Percentiles rank a stretch among this genome's conserved stretches.
Evolutionary conservation across 371 early-diverging fungal species (phyloP).

Genomic region (Cokeromyces recurvatus): DNA sequence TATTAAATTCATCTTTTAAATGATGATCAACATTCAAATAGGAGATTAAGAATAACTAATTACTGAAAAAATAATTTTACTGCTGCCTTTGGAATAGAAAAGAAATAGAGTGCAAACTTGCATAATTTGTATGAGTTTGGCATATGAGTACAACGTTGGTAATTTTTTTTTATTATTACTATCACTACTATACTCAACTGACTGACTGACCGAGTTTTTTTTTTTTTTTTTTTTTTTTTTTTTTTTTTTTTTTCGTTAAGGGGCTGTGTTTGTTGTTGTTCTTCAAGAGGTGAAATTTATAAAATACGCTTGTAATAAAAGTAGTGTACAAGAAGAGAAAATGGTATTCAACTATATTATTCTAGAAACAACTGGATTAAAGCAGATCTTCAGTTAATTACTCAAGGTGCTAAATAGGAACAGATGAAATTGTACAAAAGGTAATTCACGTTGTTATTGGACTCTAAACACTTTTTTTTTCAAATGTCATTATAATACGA

Average conservation of each 20-base stretch:
- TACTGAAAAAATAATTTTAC: slow-evolving; percentile 40
- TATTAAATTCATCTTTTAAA: slow-evolving; percentile 12
- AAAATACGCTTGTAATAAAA: slow-evolving; percentile 26
- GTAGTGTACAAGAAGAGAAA: slow-evolving; percentile 17
- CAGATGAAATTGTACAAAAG: slow-evolving; percentile 27
- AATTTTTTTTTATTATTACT: neutral
- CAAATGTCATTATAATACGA: too few relatives aligned
- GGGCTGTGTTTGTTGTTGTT: slow-evolving; percentile 40
- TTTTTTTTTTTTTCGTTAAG: too few relatives aligned
- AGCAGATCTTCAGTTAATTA: slow-evolving; percentile 26
- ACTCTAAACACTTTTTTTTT: slow-evolving; percentile 18
- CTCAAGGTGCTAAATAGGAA: slow-evolving; percentile 20
- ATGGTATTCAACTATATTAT: slow-evolving; percentile 19
- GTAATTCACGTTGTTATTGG: slow-evolving; percentile 30
- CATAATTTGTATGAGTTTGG: slow-evolving; percentile 38
- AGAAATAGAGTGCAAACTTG: slow-evolving; percentile 20
- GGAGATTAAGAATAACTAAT: slow-evolving; percentile 13
- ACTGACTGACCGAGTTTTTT: too few relatives aligned
- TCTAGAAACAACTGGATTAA: slow-evolving; percentile 31
- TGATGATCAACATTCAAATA: slow-evolving; percentile 3
- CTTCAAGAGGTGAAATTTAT: slow-evolving; percentile 31
- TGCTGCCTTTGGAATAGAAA: slow-evolving; percentile 38
- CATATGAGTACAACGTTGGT: slow-evolving; percentile 8
- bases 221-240: too few relatives aligned
- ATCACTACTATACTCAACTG: too few relatives aligned